Conservation (phyloP, 371 early-diverging fungal genomes). For the Mortierella sp. region DNA sequence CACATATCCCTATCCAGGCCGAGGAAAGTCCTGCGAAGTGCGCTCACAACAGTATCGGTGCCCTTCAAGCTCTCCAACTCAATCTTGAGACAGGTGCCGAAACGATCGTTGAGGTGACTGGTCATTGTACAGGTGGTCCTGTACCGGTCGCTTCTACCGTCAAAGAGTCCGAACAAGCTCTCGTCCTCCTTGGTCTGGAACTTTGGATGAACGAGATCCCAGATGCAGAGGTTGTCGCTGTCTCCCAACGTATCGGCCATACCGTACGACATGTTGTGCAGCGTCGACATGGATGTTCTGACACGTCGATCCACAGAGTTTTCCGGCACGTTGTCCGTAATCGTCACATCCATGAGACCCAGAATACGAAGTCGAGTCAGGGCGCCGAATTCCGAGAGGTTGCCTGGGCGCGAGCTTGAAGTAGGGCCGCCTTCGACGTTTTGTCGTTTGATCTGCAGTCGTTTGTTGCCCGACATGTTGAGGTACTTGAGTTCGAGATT, state of each 20-base stretch:
- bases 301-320: conserved; percentile 87
- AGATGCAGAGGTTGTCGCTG: conserved; percentile 73
- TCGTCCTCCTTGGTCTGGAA: conserved; percentile 89
- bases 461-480: conserved; percentile 92
- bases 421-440: conserved; percentile 60
- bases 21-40: conserved; percentile 82
- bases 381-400: conserved; percentile 84
- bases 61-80: conserved; percentile 77
- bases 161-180: conserved; percentile 91
- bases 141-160: conserved; percentile 75
- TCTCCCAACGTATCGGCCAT: conserved; percentile 88
- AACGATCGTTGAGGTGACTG: conserved; percentile 80
- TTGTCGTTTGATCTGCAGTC: conserved; percentile 86
- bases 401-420: conserved; percentile 62
- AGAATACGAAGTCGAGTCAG: conserved; percentile 82
- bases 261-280: conserved; percentile 87
- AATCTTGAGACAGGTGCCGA: conserved; percentile 74
- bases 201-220: conserved; percentile 88
- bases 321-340: conserved; percentile 85
- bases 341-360: conserved; percentile 91
- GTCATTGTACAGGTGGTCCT: conserved; percentile 70
- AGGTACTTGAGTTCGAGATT: conserved; percentile 90
- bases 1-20: conserved; percentile 85
- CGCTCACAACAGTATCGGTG: conserved; percentile 70
- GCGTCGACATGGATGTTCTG: conserved; percentile 86